A percentile compares a stretch with the other conserved stretches of the same genome.
Evolutionary conservation across 768 basidiomycete genomes (phyloP).

Genomic region (Tricholoma terreum): DNA sequence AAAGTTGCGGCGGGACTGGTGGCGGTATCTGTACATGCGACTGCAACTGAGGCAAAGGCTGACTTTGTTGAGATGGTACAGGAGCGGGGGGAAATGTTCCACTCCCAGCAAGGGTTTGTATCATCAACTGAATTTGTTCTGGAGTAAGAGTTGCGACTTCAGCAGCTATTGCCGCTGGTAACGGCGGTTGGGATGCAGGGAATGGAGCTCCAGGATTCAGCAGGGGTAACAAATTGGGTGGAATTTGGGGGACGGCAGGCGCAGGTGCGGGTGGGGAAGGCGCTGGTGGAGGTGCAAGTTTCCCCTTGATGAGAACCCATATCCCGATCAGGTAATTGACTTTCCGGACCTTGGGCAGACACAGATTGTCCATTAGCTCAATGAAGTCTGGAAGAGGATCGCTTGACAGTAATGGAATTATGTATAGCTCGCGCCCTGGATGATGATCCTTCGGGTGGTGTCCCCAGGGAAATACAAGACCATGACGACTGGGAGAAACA

Average conservation of each 20-base stretch:
- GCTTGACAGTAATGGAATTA: conserved; percentile 68
- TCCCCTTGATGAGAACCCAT: conserved; percentile 84
- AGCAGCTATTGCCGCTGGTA: conserved; percentile 54
- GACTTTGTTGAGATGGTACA: conserved; percentile 10
- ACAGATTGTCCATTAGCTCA: conserved; percentile 75
- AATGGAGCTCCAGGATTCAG: conserved; percentile 15
- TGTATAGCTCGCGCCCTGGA: conserved; percentile 84
- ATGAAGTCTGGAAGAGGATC: conserved; percentile 80
- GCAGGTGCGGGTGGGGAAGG: conserved; percentile 11
- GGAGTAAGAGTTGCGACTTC: conserved; percentile 74
- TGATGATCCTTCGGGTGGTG: conserved; percentile 65
- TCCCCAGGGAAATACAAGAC: conserved; percentile 86
- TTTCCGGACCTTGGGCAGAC: conserved; percentile 61
- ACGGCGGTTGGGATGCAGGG: conserved; percentile 19
- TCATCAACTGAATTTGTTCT: conserved; percentile 69
- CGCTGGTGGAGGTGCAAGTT: conserved; percentile 47
- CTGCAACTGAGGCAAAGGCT: conserved; percentile 5
- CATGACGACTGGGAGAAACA: conserved; percentile 62
- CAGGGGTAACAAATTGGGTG: conserved; percentile 15
- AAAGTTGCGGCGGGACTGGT: conserved; percentile 17
- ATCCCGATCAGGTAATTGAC: conserved; percentile 73
- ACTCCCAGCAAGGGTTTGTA: conserved; percentile 52
- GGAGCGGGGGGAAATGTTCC: conserved; percentile 27
- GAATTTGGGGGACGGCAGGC: conserved; percentile 18
- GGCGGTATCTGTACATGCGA: conserved; percentile 11